A percentile compares a stretch with the other conserved stretches of the same genome.
phyloP scores from a whole-genome alignment of 192 early-diverging fungal species.

The Linnemannia hyalina region DNA sequence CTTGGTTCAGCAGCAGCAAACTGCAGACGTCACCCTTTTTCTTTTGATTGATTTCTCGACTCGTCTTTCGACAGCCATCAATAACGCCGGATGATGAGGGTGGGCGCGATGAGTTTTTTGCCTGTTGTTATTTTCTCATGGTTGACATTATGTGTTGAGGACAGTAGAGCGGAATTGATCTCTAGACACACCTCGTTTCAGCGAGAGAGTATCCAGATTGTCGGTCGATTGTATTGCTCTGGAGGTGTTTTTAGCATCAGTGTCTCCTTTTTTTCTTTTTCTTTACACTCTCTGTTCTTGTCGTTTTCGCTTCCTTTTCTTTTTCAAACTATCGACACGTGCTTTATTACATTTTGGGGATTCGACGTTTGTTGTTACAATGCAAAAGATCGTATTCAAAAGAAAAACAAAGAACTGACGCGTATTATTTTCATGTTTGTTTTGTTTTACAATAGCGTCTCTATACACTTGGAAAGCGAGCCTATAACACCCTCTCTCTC shows the following conservation, averaged over 20 bases:
- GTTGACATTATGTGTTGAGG: neutral
- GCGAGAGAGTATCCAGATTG: neutral
- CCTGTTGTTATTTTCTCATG: neutral
- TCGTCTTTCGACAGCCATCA: neutral
- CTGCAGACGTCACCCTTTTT: neutral
- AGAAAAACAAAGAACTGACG: neutral
- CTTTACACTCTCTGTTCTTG: too few species aligned
- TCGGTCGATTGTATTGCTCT: neutral
- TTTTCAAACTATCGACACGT: constrained; percentile 14
- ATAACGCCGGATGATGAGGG: neutral
- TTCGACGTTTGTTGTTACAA: neutral
- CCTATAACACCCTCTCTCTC: neutral
- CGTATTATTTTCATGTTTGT: neutral
- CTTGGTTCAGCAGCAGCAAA: neutral
- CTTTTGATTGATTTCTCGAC: neutral
- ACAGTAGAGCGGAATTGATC: neutral
- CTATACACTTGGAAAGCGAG: neutral
- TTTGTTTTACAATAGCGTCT: neutral
- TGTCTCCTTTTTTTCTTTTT: neutral
- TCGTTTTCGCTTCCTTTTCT: neutral
- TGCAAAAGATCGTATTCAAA: neutral
- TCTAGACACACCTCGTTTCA: neutral
- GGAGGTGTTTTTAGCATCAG: too few species aligned
- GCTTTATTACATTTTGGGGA: constrained; percentile 22
- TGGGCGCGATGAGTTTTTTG: neutral